A percentile compares a stretch with the other conserved stretches of the same genome.
These are phyloP conservation scores for Podochytrium sp. DNA, from an alignment of 192 early-diverging fungal species.

Conservation along the genomic window DNA sequence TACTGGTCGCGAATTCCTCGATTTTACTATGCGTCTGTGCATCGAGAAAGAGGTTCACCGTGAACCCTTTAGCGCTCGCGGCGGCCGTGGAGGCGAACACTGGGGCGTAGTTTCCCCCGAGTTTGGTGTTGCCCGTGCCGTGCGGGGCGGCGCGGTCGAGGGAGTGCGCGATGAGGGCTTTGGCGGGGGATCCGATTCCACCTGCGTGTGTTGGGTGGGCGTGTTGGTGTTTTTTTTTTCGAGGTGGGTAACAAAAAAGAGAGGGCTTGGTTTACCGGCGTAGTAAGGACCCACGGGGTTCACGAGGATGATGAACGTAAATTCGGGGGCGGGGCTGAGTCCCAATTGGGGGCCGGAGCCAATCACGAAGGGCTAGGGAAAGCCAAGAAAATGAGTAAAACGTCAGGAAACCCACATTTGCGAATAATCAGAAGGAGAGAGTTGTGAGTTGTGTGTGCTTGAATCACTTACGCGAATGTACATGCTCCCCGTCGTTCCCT, in stretches of 20 bases:
- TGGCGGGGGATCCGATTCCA: constrained; percentile 61
- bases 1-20: constrained; percentile 80
- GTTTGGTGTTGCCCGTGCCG: constrained; percentile 65
- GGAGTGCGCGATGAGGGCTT: constrained; percentile 66
- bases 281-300: constrained; percentile 75
- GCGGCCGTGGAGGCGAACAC: constrained; percentile 59
- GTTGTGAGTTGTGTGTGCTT: no score
- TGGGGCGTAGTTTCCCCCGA: constrained; percentile 75
- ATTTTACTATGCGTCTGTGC: constrained; percentile 62
- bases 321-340: constrained; percentile 56
- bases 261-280: constrained; percentile 39
- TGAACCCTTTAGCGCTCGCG: constrained; percentile 68
- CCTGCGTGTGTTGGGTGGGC: no score
- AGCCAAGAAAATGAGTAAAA: background rate
- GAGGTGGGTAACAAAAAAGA: background rate
- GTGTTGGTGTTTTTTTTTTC: no score
- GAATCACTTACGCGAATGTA: constrained; percentile 63
- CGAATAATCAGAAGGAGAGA: background rate
- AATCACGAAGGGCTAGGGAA: constrained; percentile 59
- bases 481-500: constrained; percentile 66
- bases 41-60: constrained; percentile 76
- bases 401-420: background rate
- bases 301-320: constrained; percentile 64
- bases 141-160: constrained; percentile 68
- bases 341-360: constrained; percentile 71